Conservation (phyloP, 208 protist species). For the Leishmania tropica region DNA sequence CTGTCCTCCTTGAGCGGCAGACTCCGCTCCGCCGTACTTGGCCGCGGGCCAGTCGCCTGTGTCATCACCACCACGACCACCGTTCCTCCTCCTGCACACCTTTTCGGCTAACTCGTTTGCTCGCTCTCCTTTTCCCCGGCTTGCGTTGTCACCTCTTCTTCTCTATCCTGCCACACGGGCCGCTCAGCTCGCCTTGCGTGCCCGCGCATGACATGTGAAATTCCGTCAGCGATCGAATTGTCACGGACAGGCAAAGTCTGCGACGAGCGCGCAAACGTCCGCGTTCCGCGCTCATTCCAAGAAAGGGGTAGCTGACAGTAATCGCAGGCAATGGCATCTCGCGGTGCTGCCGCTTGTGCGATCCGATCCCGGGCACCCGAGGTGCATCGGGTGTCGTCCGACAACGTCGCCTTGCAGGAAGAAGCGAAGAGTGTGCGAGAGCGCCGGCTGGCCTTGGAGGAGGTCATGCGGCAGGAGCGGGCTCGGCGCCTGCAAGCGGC, state of each 20-base stretch:
- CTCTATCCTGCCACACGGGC: too few relatives aligned
- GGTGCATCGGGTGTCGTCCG: background rate
- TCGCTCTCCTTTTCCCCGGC: background rate
- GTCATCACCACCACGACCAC: background rate
- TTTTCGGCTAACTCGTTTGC: background rate
- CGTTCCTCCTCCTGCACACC: background rate
- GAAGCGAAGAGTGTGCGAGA: slow-evolving; percentile 22
- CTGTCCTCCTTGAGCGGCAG: background rate
- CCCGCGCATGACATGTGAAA: background rate
- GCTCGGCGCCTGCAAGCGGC: slow-evolving; percentile 22
- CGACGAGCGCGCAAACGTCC: background rate
- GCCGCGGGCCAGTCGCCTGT: background rate
- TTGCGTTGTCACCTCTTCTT: background rate
- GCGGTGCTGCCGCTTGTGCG: slow-evolving; percentile 1
- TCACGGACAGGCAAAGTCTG: background rate
- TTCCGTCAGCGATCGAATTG: too few relatives aligned
- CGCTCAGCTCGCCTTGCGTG: background rate
- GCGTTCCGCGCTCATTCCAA: background rate
- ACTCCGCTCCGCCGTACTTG: background rate
- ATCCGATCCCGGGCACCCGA: background rate
- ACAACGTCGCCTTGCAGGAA: background rate
- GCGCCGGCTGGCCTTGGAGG: slow-evolving; percentile 20
- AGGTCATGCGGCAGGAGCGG: slow-evolving; percentile 31
- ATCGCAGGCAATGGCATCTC: slow-evolving; percentile 11
- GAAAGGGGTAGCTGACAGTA: background rate